Evolutionary conservation across 305 asterid genomes (phyloP).

Genomic region (Ilex paraguariensis): DNA sequence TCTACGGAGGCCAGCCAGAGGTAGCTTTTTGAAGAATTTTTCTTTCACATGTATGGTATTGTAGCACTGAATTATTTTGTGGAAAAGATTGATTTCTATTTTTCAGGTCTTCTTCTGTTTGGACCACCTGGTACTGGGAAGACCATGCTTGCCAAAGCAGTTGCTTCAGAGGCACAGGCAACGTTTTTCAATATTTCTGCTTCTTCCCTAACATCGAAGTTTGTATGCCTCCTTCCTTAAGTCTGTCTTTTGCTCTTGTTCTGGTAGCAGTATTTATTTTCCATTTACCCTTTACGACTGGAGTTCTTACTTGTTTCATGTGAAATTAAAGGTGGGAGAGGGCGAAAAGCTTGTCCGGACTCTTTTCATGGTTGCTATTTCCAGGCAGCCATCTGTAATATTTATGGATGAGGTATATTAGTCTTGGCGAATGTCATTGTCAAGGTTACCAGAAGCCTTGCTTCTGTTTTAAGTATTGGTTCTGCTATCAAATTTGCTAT

Average conservation of each 20-base stretch:
- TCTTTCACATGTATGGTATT: not conserved
- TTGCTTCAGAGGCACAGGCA: constrained; percentile 2
- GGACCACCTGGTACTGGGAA: constrained; percentile 6
- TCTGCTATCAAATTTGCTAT: too few species aligned
- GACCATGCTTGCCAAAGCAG: constrained; percentile 1
- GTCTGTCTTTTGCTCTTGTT: not conserved
- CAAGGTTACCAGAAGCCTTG: too few species aligned
- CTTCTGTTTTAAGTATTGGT: too few species aligned
- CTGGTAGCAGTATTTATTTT: not conserved
- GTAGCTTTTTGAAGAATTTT: not conserved
- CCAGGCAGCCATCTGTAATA: constrained; percentile 1
- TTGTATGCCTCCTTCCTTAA: not conserved
- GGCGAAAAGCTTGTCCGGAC: constrained; percentile 3
- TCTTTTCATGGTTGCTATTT: constrained; percentile 1
- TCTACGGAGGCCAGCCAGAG: constrained; percentile 1
- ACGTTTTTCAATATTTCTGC: not conserved
- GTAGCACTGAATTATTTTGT: not conserved
- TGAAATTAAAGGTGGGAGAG: constrained; percentile 1
- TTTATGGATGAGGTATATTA: not conserved
- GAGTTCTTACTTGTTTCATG: not conserved
- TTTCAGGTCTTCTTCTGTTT: constrained; percentile 3
- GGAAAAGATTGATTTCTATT: not conserved
- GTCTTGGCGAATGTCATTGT: too few species aligned
- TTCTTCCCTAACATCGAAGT: not conserved
- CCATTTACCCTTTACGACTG: not conserved